These are phyloP conservation scores for Pythium scleroteichum DNA, from an alignment of 352 stramenopile species.

Conservation along the genomic window DNA sequence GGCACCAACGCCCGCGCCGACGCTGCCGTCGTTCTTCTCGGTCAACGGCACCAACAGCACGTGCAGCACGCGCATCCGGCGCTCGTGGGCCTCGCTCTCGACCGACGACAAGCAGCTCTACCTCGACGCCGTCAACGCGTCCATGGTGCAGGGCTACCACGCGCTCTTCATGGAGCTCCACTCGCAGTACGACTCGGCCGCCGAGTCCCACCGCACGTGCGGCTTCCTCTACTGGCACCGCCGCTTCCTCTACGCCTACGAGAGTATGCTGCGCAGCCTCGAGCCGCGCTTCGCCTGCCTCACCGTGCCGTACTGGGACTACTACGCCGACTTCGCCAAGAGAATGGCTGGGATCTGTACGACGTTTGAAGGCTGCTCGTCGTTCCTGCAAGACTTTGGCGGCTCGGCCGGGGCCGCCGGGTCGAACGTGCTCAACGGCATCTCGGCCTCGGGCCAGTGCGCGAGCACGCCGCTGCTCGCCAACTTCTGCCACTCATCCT, in stretches of 20 bases:
- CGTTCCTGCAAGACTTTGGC: slow-evolving; percentile 64
- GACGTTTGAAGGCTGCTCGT: slow-evolving; percentile 55
- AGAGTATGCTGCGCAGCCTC: slow-evolving; percentile 75
- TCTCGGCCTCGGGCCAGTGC: slow-evolving; percentile 26
- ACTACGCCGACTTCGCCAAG: slow-evolving; percentile 66
- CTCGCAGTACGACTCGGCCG: slow-evolving; percentile 37
- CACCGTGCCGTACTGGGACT: slow-evolving; percentile 82
- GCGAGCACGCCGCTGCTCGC: slow-evolving; percentile 20
- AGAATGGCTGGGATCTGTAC: slow-evolving; percentile 35
- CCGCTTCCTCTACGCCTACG: slow-evolving; percentile 67
- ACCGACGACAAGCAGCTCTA: slow-evolving; percentile 62
- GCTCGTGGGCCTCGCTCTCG: slow-evolving; percentile 45
- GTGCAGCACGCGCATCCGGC: slow-evolving; percentile 51
- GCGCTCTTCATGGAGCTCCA: slow-evolving; percentile 60
- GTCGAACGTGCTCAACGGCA: slow-evolving; percentile 30
- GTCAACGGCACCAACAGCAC: slow-evolving; percentile 23
- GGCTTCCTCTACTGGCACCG: slow-evolving; percentile 74
- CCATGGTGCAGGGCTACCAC: slow-evolving; percentile 57
- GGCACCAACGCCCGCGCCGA: slow-evolving; percentile 2
- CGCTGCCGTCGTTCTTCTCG: slow-evolving; percentile 9
- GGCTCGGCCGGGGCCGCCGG: slow-evolving; percentile 31
- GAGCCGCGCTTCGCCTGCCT: slow-evolving; percentile 58
- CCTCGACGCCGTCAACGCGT: slow-evolving; percentile 49
- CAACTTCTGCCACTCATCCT: slow-evolving; percentile 59
- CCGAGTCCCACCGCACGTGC: slow-evolving; percentile 48